Evolutionary conservation across 345 rosid species (phyloP).

Genomic region (Camelina neglecta): DNA sequence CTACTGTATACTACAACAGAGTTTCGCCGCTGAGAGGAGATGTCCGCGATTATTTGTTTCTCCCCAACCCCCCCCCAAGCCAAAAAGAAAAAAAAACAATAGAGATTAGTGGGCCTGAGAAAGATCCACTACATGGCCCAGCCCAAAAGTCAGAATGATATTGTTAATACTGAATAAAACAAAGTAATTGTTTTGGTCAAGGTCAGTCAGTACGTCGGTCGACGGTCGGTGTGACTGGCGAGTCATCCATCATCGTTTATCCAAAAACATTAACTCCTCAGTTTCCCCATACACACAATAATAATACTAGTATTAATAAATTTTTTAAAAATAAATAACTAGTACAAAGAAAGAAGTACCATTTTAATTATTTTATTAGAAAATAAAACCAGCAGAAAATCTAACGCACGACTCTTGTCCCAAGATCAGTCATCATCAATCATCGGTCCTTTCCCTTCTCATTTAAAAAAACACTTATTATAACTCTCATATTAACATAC

Average conservation of each 20-base stretch:
- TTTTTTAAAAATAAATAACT: no score
- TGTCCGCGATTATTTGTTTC: no score
- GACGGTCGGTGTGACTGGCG: constrained; percentile 10
- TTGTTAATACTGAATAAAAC: background rate
- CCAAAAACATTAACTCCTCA: constrained; percentile 26
- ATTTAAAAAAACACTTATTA: no score
- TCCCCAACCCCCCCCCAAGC: no score
- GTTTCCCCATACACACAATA: constrained; percentile 12
- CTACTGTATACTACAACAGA: no score
- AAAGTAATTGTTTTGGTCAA: constrained; percentile 15
- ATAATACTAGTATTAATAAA: background rate
- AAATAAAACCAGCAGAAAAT: background rate
- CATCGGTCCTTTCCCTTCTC: background rate
- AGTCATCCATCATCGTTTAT: constrained; percentile 14
- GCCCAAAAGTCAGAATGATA: background rate
- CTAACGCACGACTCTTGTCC: constrained; percentile 27
- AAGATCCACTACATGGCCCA: constrained; percentile 15
- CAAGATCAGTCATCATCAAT: background rate
- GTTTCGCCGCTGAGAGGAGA: no score
- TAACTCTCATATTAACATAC: no score
- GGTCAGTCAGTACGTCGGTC: constrained; percentile 44
- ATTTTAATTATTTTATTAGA: background rate
- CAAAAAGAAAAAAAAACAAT: no score
- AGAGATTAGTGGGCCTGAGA: constrained; percentile 10
- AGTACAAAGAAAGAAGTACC: no score